A percentile compares a stretch with the other conserved stretches of the same genome.
These are phyloP conservation scores for Raddia guianensis DNA, from an alignment of 176 grass and related monocot genomes.

Conservation along the genomic window DNA sequence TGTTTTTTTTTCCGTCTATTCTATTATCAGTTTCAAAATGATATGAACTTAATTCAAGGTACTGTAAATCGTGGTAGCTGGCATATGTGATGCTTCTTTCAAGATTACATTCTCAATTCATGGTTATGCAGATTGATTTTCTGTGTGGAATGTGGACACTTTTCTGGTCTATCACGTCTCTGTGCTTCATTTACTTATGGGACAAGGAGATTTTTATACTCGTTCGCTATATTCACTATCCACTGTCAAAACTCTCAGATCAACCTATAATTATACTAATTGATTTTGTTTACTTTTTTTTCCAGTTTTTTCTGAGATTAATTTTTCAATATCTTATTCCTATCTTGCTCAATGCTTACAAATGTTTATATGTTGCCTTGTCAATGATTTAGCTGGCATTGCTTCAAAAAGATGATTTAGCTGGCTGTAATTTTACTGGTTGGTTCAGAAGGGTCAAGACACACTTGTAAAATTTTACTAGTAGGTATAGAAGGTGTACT, in stretches of 20 bases:
- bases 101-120: not conserved
- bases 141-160: not conserved
- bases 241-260: not conserved
- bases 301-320: not conserved
- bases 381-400: not conserved
- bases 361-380: not conserved
- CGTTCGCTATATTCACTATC: not conserved
- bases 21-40: not conserved
- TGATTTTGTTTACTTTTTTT: not conserved
- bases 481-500: too few species aligned
- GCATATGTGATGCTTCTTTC: not conserved
- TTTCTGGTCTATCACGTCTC: not conserved
- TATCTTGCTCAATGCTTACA: conserved; percentile 23
- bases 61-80: not conserved
- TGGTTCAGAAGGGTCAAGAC: conserved; percentile 5
- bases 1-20: not conserved
- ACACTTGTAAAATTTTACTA: too few species aligned
- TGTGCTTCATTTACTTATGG: not conserved
- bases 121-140: not conserved
- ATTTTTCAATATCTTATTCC: not conserved
- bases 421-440: not conserved
- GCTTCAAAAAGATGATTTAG: too few species aligned
- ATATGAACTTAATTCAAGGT: not conserved
- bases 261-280: too few species aligned
- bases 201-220: not conserved